phyloP scores from a whole-genome alignment of 495 filamentous ascomycete species.

The Aspergillus campestris region DNA sequence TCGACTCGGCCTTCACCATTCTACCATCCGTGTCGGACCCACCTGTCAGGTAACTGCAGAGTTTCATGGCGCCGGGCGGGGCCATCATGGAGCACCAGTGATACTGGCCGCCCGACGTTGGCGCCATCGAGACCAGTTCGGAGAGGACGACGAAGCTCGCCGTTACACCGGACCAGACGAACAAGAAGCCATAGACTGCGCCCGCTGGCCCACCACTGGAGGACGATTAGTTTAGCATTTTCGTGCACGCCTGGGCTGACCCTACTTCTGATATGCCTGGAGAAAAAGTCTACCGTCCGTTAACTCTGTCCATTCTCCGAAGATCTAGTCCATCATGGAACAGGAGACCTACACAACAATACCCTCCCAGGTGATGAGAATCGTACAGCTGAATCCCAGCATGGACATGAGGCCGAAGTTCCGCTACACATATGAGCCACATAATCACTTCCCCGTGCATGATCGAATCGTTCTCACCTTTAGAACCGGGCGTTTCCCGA shows the following conservation, averaged over 20 bases:
- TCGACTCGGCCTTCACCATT: too few species aligned
- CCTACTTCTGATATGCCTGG: conserved; percentile 29
- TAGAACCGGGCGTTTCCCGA: conserved; percentile 45
- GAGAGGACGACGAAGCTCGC: conserved; percentile 25
- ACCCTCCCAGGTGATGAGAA: conserved; percentile 45
- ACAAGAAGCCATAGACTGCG: conserved; percentile 43
- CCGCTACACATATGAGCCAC: conserved; percentile 22
- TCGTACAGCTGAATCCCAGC: conserved; percentile 42
- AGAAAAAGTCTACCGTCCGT: conserved; percentile 19
- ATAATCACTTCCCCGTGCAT: too few species aligned
- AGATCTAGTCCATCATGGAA: not conserved
- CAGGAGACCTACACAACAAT: conserved; percentile 22
- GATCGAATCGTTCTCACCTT: conserved; percentile 4
- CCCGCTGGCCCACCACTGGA: conserved; percentile 42
- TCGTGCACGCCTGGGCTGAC: not conserved
- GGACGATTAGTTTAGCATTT: not conserved
- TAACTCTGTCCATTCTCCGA: not conserved
- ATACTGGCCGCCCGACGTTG: conserved; percentile 44
- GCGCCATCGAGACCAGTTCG: conserved; percentile 41
- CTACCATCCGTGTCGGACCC: not conserved
- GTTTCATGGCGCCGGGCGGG: conserved; percentile 24
- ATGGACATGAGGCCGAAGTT: conserved; percentile 43
- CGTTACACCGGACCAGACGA: conserved; percentile 35
- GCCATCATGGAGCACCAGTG: conserved; percentile 48
- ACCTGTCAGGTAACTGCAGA: conserved; percentile 43